Evolutionary conservation across 2,329 filamentous ascomycete species (phyloP), one percentile per base, ranked within the genome.

Genomic region (Curvularia verruculosa): DNA sequence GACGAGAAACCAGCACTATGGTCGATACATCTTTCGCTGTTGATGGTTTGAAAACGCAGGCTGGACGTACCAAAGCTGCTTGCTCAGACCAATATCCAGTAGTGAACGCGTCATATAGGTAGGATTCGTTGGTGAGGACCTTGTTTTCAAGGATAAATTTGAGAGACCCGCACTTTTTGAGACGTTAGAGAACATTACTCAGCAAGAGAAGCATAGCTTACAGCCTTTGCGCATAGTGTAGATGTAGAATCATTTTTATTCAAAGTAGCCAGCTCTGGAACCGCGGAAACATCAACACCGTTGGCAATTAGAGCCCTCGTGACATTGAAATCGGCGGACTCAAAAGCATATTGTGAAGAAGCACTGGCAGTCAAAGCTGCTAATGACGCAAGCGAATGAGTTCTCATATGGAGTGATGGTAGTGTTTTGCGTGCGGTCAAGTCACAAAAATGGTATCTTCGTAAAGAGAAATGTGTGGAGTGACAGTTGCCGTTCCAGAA

Each of bases 21-120:
- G 54, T 58, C 3, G 68, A 69, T 1, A 72, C 65, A 5, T 72
- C 59, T 6, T 56, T n/a, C 9, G 57, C 47, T 15, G 49, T 66
- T 4, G 41, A 29, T 6, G 69, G 69, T 44, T 63, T 60, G 50
- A 74, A 74, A 10, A 72, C 59, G 51, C 71, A 73, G 8, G 49
- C 59, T 4, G 72, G 72, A 9, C 60, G 56, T 2, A 69, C 47
- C 2, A 46, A 37, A 10, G 57, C 59, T 60, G 73, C 71, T 43
- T 73, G 70, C 3, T 49, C 54, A 15, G 66, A 68, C 72, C 72
- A 74, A 31, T 68, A 73, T 7, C 37, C 52, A 3, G 34, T 54
- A 7, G 58, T 65, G 48, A 71, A 68, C 12, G 49, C 47, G 15
- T 63, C 36, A 54, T 73, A 73, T 9, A 56, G 23, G 0, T 61